A percentile compares a stretch with the other conserved stretches of the same genome.
These are phyloP conservation scores for Prunus mira DNA, from an alignment of 306 rosid species.

Conservation along the genomic window DNA sequence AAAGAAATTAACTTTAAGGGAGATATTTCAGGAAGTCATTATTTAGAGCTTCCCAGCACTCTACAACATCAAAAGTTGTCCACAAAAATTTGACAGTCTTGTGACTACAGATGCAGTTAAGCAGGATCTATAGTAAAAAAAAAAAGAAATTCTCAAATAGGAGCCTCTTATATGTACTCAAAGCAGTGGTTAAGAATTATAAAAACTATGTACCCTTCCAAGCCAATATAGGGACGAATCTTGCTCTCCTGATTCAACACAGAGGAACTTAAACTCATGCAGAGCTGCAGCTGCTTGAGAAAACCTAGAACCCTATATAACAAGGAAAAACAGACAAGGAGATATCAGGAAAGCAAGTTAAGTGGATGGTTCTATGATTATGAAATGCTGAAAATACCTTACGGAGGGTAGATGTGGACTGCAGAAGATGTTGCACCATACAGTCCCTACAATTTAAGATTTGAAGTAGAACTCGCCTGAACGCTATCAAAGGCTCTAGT, in stretches of 20 bases:
- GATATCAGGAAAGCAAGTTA: conserved; percentile 22
- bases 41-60: background rate
- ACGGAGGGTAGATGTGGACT: conserved; percentile 80
- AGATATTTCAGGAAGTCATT: background rate
- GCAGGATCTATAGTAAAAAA: background rate
- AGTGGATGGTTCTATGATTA: conserved; percentile 12
- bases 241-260: conserved; percentile 56
- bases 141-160: background rate
- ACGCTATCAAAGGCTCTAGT: conserved; percentile 88
- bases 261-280: conserved; percentile 81
- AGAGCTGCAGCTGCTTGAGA: conserved; percentile 91
- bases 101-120: background rate
- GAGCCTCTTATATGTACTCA: background rate
- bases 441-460: conserved; percentile 64
- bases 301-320: conserved; percentile 78
- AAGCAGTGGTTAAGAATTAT: background rate
- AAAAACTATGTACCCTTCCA: conserved; percentile 64
- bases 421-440: conserved; percentile 70
- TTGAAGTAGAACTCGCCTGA: conserved; percentile 82
- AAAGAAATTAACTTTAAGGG: background rate
- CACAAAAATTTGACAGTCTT: background rate
- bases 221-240: conserved; percentile 67
- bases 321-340: conserved; percentile 9
- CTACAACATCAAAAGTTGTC: background rate
- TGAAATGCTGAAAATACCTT: conserved; percentile 49